Evolutionary conservation across 108 stramenopile genomes (phyloP), one percentile per base, ranked within the genome.

Genomic region (Craspedostauros australis): DNA sequence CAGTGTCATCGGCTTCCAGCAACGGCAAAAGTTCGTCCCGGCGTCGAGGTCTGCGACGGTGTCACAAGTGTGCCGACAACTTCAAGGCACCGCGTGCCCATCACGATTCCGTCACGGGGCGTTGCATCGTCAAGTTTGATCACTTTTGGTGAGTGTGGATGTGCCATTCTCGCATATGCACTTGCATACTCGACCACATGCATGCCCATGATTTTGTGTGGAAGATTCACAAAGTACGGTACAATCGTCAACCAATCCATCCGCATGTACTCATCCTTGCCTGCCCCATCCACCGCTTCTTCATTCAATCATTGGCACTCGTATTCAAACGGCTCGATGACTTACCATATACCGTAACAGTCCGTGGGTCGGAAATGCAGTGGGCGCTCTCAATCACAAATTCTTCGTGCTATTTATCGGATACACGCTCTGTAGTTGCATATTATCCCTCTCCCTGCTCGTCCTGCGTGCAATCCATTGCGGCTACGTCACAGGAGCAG

Each of bases 331-430:
- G 11, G 12, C 12, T 12, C 34, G 9, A 12, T 36, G 34, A 36
- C 12, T 36, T 36, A 9, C 12, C 9, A 36, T 12, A 36, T 12
- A 12, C 34, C 12, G n/a, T 22, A 32, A 23, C 3, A 57, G 86
- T 72, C 93, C 94, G 0, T 98, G 97, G 97, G 88, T 96, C 8
- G 92, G 95, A 55, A 96, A 98, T 68, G 94, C 95, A 40, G 79
- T 98, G n/a, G 98, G 96, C 45, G 84, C 91, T 2, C 49, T 80
- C 55, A 91, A 91, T 60, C 89, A 91, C 60, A 91, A 91, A 62
- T 93, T 94, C 64, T 99, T 99, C 68, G 53, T 95, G 23, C 76
- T 96, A 3, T 99, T 99, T 80, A 74, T 96, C 37, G 33, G 86
- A 4, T 99, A 96, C 70, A 91, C 96, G 19, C 82, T 84, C 37